Conservation (phyloP, 1,284 basidiomycete species). For the Fistulina hepatica region DNA sequence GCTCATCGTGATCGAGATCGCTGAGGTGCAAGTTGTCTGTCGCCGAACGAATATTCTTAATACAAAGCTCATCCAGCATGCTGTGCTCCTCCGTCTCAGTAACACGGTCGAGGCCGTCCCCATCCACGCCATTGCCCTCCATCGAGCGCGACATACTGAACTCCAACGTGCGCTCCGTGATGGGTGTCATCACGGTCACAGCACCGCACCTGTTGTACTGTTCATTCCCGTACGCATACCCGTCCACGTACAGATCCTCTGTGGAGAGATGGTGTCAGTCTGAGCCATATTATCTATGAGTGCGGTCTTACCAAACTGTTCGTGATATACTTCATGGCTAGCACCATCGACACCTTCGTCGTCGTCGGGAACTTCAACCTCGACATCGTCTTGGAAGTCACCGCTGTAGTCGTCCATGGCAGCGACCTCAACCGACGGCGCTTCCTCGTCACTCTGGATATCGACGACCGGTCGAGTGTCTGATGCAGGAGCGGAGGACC, state of each 20-base stretch:
- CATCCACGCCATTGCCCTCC: constrained; percentile 17
- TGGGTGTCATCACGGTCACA: constrained; percentile 89
- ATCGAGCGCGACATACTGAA: constrained; percentile 40
- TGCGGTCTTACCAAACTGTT: constrained; percentile 8
- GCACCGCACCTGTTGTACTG: constrained; percentile 53
- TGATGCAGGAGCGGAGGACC: too few relatives aligned
- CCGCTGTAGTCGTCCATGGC: constrained; percentile 12
- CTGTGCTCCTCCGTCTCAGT: constrained; percentile 28
- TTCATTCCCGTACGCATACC: constrained; percentile 29
- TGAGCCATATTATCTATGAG: constrained; percentile 14
- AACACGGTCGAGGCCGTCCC: constrained; percentile 20
- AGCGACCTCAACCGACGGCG: constrained; percentile 25
- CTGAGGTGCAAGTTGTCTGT: too few relatives aligned
- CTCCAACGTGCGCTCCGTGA: constrained; percentile 87
- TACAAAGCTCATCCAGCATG: constrained; percentile 44
- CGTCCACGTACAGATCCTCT: constrained; percentile 20
- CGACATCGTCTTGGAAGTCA: constrained; percentile 22
- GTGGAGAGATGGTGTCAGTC: constrained; percentile 8
- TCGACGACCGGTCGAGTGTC: constrained; percentile 18
- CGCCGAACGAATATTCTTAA: too few relatives aligned
- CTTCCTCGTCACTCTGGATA: constrained; percentile 21
- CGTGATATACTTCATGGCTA: constrained; percentile 12
- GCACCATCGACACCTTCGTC: constrained; percentile 20
- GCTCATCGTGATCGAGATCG: constrained; percentile 12
- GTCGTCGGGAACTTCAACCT: constrained; percentile 23